Conservation (phyloP, 2,329 filamentous ascomycete genomes). For the Phialocephala subalpina region DNA sequence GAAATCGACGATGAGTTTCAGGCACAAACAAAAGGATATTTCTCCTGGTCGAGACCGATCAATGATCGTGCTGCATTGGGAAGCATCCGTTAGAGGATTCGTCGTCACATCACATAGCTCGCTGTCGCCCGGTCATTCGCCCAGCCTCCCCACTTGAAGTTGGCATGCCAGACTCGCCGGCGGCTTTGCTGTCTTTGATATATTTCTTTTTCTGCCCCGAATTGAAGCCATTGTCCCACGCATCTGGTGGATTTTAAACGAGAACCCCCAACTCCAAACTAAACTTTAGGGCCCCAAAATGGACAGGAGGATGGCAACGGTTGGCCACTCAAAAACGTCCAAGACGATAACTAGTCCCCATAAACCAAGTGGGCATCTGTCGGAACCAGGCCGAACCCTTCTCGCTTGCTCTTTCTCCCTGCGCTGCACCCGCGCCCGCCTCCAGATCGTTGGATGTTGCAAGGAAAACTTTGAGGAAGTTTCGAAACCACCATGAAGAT, state of each 20-base stretch:
- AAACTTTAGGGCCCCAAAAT: slow-evolving; percentile 17
- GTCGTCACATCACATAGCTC: slow-evolving; percentile 1
- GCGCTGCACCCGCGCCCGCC: slow-evolving; percentile 1
- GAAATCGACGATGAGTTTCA: slow-evolving; percentile 11
- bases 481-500: slow-evolving; percentile 13
- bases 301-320: slow-evolving; percentile 4
- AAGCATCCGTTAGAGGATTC: slow-evolving; percentile 1
- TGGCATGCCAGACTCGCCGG: neutral
- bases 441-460: slow-evolving; percentile 10
- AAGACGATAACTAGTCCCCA: neutral
- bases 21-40: slow-evolving; percentile 4
- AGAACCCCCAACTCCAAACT: slow-evolving; percentile 18
- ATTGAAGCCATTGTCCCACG: slow-evolving; percentile 2
- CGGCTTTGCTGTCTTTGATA: neutral
- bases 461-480: slow-evolving; percentile 8
- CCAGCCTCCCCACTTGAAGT: slow-evolving; percentile 2
- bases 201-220: slow-evolving; percentile 7
- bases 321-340: neutral
- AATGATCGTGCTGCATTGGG: neutral
- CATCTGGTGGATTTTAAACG: neutral
- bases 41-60: neutral
- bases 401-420: neutral
- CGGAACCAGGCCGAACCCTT: neutral
- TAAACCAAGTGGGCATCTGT: neutral
- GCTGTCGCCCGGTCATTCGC: slow-evolving; percentile 8